Percentiles rank a stretch among this genome's conserved stretches.
phyloP scores from a whole-genome alignment of 192 early-diverging fungal species.

The Podila horticola region DNA sequence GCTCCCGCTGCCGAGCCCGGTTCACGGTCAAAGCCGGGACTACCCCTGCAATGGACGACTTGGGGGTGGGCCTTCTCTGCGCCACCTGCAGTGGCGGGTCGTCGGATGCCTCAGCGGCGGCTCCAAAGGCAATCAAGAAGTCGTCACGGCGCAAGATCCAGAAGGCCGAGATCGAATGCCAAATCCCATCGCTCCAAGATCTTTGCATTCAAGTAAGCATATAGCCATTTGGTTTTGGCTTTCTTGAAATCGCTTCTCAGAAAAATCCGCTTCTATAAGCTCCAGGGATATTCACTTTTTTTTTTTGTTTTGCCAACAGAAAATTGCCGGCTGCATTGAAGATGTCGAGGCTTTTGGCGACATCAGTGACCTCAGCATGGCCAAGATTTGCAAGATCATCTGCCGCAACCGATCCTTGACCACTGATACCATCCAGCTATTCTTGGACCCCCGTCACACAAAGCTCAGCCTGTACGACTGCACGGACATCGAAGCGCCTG shows the following conservation, averaged over 20 bases:
- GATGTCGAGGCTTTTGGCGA: slow-evolving; percentile 89
- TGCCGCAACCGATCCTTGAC: slow-evolving; percentile 77
- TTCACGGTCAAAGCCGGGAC: slow-evolving; percentile 52
- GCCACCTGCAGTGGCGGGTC: slow-evolving; percentile 25
- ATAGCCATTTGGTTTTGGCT: background rate
- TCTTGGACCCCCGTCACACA: slow-evolving; percentile 68
- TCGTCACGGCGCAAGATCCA: slow-evolving; percentile 20
- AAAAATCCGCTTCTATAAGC: background rate
- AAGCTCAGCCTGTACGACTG: slow-evolving; percentile 82
- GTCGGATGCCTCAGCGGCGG: slow-evolving; percentile 4
- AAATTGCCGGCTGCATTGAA: slow-evolving; percentile 81
- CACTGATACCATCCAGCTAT: slow-evolving; percentile 71
- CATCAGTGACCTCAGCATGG: slow-evolving; percentile 73
- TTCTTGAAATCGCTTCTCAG: background rate
- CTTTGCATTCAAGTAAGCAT: slow-evolving; percentile 65
- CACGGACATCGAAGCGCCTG: slow-evolving; percentile 66
- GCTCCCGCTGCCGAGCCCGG: slow-evolving; percentile 53
- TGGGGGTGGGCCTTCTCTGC: slow-evolving; percentile 34
- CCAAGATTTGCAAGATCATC: slow-evolving; percentile 81
- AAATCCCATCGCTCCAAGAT: slow-evolving; percentile 70
- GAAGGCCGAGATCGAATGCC: slow-evolving; percentile 61
- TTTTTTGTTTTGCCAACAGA: slow-evolving; percentile 23
- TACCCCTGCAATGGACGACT: slow-evolving; percentile 29
- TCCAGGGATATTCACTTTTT: background rate
- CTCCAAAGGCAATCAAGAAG: background rate